These are phyloP conservation scores for Knufia petricola DNA, from an alignment of 2,329 filamentous ascomycete species.

Conservation along the genomic window DNA sequence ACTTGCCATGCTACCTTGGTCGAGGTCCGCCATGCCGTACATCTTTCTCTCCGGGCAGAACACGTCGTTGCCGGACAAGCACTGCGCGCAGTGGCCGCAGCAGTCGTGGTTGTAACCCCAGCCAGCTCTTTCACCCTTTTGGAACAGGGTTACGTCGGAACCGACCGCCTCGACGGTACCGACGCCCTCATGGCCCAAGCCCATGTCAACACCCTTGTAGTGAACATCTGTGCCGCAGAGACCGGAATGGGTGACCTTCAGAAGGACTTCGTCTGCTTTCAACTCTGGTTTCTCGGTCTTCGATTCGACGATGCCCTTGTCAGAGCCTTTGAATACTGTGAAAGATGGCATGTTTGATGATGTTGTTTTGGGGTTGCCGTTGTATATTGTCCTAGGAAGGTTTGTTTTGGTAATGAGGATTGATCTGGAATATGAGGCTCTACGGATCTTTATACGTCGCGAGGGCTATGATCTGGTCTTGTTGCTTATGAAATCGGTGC, in stretches of 20 bases:
- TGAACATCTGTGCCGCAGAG: conserved; percentile 53
- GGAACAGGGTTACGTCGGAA: conserved; percentile 27
- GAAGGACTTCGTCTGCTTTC: conserved; percentile 46
- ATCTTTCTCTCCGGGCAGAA: conserved; percentile 28
- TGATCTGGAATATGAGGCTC: too few species aligned
- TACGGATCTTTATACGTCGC: too few species aligned
- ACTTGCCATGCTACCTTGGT: conserved; percentile 31
- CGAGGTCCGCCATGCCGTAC: conserved; percentile 28
- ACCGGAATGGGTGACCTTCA: conserved; percentile 57
- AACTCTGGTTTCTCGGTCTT: conserved; percentile 37
- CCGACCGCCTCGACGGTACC: conserved; percentile 28
- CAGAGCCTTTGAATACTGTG: conserved; percentile 55
- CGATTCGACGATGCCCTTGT: conserved; percentile 47
- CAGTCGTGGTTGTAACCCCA: conserved; percentile 32
- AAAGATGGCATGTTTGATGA: conserved; percentile 31
- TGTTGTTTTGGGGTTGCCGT: too few species aligned
- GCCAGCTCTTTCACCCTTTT: conserved; percentile 34
- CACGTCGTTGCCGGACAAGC: conserved; percentile 23
- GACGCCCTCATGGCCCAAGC: conserved; percentile 32
- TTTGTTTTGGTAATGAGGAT: too few species aligned
- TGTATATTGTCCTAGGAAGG: too few species aligned
- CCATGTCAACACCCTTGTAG: conserved; percentile 24
- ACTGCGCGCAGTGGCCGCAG: conserved; percentile 32
- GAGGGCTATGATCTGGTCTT: too few species aligned
- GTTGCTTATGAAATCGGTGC: too few species aligned